Evolutionary conservation across 78 protist species (phyloP).

Genomic region (Emiliania huxleyi): DNA sequence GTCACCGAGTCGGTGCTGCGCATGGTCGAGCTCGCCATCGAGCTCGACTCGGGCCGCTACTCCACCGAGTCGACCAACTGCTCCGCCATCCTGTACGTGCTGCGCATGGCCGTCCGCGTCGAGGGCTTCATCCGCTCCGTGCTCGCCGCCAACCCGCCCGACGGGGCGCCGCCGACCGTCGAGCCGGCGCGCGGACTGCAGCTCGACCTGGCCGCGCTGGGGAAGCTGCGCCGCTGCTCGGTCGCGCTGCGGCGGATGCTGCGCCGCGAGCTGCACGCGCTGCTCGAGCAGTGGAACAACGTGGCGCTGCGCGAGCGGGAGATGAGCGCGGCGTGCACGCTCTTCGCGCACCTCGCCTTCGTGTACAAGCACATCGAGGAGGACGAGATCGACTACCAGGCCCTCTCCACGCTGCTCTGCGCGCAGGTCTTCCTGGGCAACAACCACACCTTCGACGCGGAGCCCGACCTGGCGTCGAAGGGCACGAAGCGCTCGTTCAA

Average conservation of each 20-base stretch:
- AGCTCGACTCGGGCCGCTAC: slow-evolving; percentile 46
- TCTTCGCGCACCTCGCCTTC: neutral
- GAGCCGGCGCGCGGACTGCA: slow-evolving; percentile 1
- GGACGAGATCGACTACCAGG: slow-evolving; percentile 5
- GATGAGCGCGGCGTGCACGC: neutral
- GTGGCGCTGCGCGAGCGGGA: neutral
- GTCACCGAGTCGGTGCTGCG: neutral
- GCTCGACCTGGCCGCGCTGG: neutral
- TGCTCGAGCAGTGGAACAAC: neutral
- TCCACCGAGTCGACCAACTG: neutral
- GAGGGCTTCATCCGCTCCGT: slow-evolving; percentile 20
- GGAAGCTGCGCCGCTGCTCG: neutral
- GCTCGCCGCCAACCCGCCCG: neutral
- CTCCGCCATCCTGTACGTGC: slow-evolving; percentile 34
- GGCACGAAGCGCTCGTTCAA: neutral
- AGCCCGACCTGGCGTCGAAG: neutral
- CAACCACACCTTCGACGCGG: neutral
- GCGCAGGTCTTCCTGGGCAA: slow-evolving; percentile 3
- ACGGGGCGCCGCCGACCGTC: neutral
- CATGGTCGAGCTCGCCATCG: slow-evolving; percentile 21
- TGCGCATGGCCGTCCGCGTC: slow-evolving; percentile 28
- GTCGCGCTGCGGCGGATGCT: neutral
- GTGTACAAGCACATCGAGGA: neutral
- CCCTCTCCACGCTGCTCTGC: neutral
- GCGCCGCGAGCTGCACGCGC: neutral